Conservation (phyloP, 768 basidiomycete genomes). For the Russula sp. region DNA sequence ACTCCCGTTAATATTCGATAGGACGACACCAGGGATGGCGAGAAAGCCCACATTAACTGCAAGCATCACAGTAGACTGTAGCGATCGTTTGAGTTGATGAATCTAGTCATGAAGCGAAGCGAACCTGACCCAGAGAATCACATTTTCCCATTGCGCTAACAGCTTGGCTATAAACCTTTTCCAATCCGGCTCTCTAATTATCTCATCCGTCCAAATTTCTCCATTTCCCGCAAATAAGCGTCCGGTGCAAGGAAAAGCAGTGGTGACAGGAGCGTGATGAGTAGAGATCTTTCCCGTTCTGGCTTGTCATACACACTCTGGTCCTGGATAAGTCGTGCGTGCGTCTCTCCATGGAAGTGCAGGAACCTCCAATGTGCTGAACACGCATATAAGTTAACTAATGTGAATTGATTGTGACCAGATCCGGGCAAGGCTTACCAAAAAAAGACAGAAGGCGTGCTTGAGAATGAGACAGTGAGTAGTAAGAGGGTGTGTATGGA, state of each 20-base stretch:
- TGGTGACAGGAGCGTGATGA: slow-evolving; percentile 22
- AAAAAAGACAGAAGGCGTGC: slow-evolving; percentile 25
- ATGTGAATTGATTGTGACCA: neutral
- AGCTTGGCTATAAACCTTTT: slow-evolving; percentile 15
- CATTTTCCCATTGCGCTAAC: slow-evolving; percentile 10
- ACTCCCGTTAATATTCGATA: slow-evolving; percentile 4
- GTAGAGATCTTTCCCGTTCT: slow-evolving; percentile 2
- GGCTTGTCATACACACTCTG: slow-evolving; percentile 10
- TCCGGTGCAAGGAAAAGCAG: slow-evolving; percentile 23
- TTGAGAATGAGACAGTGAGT: neutral
- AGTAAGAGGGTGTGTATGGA: too few relatives aligned
- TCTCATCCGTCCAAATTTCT: slow-evolving; percentile 18
- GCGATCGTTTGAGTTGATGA: neutral
- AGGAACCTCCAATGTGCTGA: slow-evolving; percentile 28
- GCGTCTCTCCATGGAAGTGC: slow-evolving; percentile 25
- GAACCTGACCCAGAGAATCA: slow-evolving; percentile 21
- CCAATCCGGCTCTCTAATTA: slow-evolving; percentile 20
- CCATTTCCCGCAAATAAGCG: slow-evolving; percentile 19
- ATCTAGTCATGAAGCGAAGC: neutral
- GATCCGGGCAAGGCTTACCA: neutral
- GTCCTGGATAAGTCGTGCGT: slow-evolving; percentile 19
- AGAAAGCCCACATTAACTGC: slow-evolving; percentile 39
- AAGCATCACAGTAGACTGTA: slow-evolving; percentile 38
- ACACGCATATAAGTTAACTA: neutral
- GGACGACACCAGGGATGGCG: slow-evolving; percentile 37